Evolutionary conservation across 1,284 basidiomycete genomes (phyloP).

Genomic region (Rhizoctonia solani): DNA sequence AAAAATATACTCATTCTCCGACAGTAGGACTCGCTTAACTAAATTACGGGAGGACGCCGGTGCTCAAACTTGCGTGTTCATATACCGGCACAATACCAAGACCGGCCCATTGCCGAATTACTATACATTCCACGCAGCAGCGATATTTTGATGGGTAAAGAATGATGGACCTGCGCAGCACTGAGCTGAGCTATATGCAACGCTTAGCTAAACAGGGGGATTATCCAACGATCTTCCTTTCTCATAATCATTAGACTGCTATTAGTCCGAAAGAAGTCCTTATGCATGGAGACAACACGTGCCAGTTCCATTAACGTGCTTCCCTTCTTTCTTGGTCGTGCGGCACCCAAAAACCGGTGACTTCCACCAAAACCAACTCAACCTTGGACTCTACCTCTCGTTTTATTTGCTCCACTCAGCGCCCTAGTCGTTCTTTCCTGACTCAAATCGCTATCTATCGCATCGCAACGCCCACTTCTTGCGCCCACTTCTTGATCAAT

Average conservation of each 20-base stretch:
- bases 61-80: no score
- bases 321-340: constrained; percentile 15
- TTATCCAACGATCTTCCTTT: background rate
- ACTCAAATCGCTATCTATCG: background rate
- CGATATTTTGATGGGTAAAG: background rate
- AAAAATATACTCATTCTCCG: no score
- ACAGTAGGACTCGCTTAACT: no score
- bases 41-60: no score
- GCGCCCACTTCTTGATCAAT: constrained; percentile 26
- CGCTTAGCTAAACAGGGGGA: background rate
- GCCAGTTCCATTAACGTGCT: no score
- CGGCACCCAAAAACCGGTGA: no score
- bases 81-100: no score
- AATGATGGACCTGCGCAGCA: background rate
- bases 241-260: constrained; percentile 2
- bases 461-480: background rate
- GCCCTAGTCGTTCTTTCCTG: constrained; percentile 13
- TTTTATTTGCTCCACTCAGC: background rate
- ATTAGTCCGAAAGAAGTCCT: background rate
- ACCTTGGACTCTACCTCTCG: background rate
- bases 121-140: background rate
- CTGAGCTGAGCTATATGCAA: background rate
- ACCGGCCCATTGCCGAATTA: no score
- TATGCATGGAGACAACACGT: constrained; percentile 14
- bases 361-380: background rate